Percentiles rank a stretch among this genome's conserved stretches.
Evolutionary conservation across 352 stramenopile species (phyloP).

Genomic region (Globisporangium alternatum): DNA sequence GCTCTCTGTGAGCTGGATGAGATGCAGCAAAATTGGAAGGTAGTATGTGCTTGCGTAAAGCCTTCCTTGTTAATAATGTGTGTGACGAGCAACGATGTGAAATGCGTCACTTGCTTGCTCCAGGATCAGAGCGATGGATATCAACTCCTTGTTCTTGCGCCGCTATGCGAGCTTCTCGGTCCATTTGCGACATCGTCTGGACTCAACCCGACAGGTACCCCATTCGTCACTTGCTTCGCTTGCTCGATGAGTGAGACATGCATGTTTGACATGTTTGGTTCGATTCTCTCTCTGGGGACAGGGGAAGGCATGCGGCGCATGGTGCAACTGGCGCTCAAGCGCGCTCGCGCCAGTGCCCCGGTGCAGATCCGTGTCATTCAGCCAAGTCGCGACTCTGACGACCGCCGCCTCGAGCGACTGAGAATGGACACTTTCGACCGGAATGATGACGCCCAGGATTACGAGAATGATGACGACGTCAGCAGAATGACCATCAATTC

Average conservation of each 20-base stretch:
- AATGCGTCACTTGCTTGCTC: conserved; percentile 8
- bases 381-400: neutral
- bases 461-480: conserved; percentile 3
- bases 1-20: conserved; percentile 31
- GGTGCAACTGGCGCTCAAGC: conserved; percentile 51
- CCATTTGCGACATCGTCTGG: conserved; percentile 13
- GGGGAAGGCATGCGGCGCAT: conserved; percentile 45
- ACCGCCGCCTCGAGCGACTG: neutral
- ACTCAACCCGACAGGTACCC: conserved; percentile 15
- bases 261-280: neutral
- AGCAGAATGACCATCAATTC: neutral
- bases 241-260: neutral
- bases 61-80: conserved; percentile 9
- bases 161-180: conserved; percentile 18
- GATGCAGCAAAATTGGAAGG: conserved; percentile 26
- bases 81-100: conserved; percentile 8
- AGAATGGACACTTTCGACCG: neutral
- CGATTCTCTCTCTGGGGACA: conserved; percentile 16
- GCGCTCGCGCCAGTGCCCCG: conserved; percentile 24
- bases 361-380: conserved; percentile 14
- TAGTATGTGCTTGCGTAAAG: conserved; percentile 17
- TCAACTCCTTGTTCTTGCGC: conserved; percentile 13
- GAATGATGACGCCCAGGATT: conserved; percentile 1
- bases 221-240: neutral
- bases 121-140: conserved; percentile 12